Base-by-base conservation (phyloP, 768 basidiomycete genomes). In the Hericium coralloides region DNA sequence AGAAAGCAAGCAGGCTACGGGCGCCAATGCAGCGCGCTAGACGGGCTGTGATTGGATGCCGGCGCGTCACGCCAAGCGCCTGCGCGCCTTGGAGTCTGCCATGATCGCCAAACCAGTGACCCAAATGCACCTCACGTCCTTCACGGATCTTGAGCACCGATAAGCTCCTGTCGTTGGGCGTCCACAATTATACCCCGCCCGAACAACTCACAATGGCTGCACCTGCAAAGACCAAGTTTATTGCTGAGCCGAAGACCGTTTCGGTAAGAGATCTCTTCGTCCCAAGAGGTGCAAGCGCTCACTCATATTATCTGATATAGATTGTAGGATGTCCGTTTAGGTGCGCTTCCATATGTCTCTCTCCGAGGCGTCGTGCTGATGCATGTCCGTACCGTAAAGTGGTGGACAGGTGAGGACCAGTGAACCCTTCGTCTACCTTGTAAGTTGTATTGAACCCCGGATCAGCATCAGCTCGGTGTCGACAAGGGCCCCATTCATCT, bases 301-400 rank as follows among this genome's bases (percentile, higher is more conserved):
- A 15, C 41, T 36, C 38, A 22, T 50, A 58, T n/a, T n/a, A 58
- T 31, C 55, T 38, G 22, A 38, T 50, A 38, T 59, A 94, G 87
- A 89, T 98, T 65, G 85, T 98, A 26, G 93, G 92, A 25, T 97
- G 94, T 73, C 95, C 95, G 15, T 97, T 97, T 79, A 92, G 89
- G 93, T 92, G 65, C 68, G 82, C 57, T 55, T 58, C 47, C 38
- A 17, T 26, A 41, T 53, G 49, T 53, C 38, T 55, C 25, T 20
- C 10, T 6, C 52, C 51, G 38, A 38, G n/a, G 60, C 52, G 51
- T 9, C 17, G 52, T 53, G 39, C 55, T 56, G 49, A 57, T 18
- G 43, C 43, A 18, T 52, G 36, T 63, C 15, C 54, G 50, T 37
- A 56, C 51, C 55, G 51, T 47, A 53, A 43, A 87, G 85, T 62